A percentile compares a stretch with the other conserved stretches of the same genome.
These are phyloP conservation scores for Firmiana major DNA, from an alignment of 345 rosid genomes.

Conservation along the genomic window DNA sequence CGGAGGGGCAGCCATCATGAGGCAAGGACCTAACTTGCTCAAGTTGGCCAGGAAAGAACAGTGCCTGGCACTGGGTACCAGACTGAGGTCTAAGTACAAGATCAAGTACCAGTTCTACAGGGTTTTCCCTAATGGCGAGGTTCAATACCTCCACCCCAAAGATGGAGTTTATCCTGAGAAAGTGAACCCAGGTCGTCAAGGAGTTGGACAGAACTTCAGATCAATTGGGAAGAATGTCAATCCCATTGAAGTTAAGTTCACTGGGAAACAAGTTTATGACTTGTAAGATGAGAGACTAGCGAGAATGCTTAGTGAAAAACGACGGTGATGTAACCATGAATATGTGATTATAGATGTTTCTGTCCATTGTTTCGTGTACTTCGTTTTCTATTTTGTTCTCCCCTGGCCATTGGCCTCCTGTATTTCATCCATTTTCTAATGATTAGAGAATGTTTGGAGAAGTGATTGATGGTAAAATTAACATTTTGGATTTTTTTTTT, in stretches of 20 bases:
- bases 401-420: neutral
- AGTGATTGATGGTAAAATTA: neutral
- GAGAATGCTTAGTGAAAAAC: neutral
- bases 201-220: slow-evolving; percentile 78
- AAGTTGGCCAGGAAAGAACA: slow-evolving; percentile 96
- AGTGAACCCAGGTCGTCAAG: slow-evolving; percentile 81
- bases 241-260: slow-evolving; percentile 93
- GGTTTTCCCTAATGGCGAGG: slow-evolving; percentile 92
- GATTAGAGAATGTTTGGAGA: neutral
- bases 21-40: slow-evolving; percentile 86
- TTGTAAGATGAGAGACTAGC: slow-evolving; percentile 35
- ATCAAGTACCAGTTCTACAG: slow-evolving; percentile 92
- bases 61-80: slow-evolving; percentile 86
- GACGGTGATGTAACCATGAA: neutral
- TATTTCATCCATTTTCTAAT: neutral
- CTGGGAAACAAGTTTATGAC: slow-evolving; percentile 86
- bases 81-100: slow-evolving; percentile 95
- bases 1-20: slow-evolving; percentile 95
- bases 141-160: slow-evolving; percentile 90
- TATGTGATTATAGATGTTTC: neutral
- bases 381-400: neutral
- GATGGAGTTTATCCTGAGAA: slow-evolving; percentile 97
- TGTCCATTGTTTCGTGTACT: neutral
- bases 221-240: slow-evolving; percentile 84
- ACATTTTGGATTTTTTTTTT: too few relatives aligned